Evolutionary conservation across 345 rosid species (phyloP).

Genomic region (Adansonia digitata): DNA sequence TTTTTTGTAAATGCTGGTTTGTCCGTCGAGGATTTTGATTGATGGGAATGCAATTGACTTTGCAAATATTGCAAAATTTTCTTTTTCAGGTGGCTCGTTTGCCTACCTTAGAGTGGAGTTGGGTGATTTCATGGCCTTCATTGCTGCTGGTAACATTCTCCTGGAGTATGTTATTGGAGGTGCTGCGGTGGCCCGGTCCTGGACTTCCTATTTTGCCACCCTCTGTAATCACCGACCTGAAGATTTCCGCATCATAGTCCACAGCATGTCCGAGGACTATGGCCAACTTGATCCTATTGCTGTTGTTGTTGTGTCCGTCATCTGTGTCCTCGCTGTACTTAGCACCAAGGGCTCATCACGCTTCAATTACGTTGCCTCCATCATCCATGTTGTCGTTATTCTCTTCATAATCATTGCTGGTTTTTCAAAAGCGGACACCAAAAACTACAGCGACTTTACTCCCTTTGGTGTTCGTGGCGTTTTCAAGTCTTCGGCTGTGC

Average conservation of each 20-base stretch:
- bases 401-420: constrained; percentile 74
- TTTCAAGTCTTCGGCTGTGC: constrained; percentile 50
- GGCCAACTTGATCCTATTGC: constrained; percentile 77
- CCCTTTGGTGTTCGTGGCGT: constrained; percentile 55
- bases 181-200: constrained; percentile 77
- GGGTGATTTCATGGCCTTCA: constrained; percentile 88
- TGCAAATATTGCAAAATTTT: neutral
- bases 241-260: constrained; percentile 55
- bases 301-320: constrained; percentile 32
- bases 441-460: constrained; percentile 43
- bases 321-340: constrained; percentile 55
- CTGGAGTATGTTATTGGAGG: constrained; percentile 66
- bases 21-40: neutral
- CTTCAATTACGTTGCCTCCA: constrained; percentile 66
- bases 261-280: constrained; percentile 45
- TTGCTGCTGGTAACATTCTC: constrained; percentile 86
- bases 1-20: neutral
- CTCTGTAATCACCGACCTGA: constrained; percentile 63
- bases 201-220: constrained; percentile 93
- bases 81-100: constrained; percentile 56
- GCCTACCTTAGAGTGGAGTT: constrained; percentile 53
- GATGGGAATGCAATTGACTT: neutral
- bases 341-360: constrained; percentile 81
- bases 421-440: constrained; percentile 44
- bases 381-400: constrained; percentile 56